Evolutionary conservation across 306 rosid species (phyloP).

Genomic region (Ochetophila trinervis): DNA sequence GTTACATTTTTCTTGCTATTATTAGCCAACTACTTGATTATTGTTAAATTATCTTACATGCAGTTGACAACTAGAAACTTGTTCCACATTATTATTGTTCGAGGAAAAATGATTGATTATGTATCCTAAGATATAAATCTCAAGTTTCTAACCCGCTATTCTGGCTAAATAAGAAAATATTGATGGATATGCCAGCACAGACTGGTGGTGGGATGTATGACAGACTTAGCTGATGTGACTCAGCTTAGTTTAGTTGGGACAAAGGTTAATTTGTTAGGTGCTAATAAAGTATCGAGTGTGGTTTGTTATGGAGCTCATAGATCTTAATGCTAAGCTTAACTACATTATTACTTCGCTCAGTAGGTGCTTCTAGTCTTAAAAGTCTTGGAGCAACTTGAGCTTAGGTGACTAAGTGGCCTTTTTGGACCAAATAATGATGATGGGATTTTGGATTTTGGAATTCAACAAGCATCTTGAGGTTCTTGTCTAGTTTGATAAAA

Average conservation of each 20-base stretch:
- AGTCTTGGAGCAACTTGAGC: no score
- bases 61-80: no score
- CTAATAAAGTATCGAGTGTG: background rate
- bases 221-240: no score
- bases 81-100: no score
- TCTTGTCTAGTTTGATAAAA: constrained; percentile 5
- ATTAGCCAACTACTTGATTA: background rate
- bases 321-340: background rate
- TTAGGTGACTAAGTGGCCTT: no score
- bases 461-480: background rate
- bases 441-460: no score
- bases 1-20: background rate
- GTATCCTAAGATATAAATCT: no score
- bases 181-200: no score
- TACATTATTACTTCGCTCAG: constrained; percentile 13
- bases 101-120: no score
- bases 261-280: constrained; percentile 8
- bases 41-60: background rate
- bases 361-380: constrained; percentile 4
- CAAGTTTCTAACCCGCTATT: no score
- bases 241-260: background rate
- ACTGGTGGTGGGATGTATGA: background rate
- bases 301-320: background rate
- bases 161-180: no score
- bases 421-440: no score